Evolutionary conservation across 257 asterid species (phyloP).

Genomic region (Primulina tabacum): DNA sequence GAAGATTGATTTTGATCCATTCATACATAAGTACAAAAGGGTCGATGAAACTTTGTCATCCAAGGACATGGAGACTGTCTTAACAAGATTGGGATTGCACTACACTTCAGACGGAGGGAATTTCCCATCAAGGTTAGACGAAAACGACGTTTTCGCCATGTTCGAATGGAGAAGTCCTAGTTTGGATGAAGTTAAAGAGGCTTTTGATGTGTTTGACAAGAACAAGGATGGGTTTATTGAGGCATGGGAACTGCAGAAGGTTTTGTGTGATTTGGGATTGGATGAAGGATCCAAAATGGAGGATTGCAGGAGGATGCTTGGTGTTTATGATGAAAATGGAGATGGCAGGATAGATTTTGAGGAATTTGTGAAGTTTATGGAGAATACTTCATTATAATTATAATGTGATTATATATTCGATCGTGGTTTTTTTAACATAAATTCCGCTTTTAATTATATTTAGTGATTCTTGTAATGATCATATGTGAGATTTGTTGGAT

Average conservation of each 20-base stretch:
- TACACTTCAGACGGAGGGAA: neutral
- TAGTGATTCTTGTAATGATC: too few species aligned
- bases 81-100: constrained; percentile 13
- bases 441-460: too few species aligned
- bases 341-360: constrained; percentile 31
- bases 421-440: too few species aligned
- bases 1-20: neutral
- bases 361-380: constrained; percentile 21
- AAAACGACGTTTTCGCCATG: neutral
- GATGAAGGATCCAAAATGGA: constrained; percentile 25
- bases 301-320: constrained; percentile 28
- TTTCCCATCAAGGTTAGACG: constrained; percentile 10
- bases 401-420: too few species aligned
- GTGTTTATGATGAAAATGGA: constrained; percentile 25
- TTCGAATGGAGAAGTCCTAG: constrained; percentile 19
- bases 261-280: constrained; percentile 23
- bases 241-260: constrained; percentile 19
- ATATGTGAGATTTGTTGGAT: too few species aligned
- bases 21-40: constrained; percentile 1
- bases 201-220: constrained; percentile 29
- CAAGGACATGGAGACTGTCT: constrained; percentile 11
- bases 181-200: constrained; percentile 24
- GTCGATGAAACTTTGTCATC: constrained; percentile 17
- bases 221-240: constrained; percentile 35
- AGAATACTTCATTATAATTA: neutral